These are phyloP conservation scores for Phaseolus coccineus DNA, from an alignment of 331 rosid genomes.

Conservation along the genomic window DNA sequence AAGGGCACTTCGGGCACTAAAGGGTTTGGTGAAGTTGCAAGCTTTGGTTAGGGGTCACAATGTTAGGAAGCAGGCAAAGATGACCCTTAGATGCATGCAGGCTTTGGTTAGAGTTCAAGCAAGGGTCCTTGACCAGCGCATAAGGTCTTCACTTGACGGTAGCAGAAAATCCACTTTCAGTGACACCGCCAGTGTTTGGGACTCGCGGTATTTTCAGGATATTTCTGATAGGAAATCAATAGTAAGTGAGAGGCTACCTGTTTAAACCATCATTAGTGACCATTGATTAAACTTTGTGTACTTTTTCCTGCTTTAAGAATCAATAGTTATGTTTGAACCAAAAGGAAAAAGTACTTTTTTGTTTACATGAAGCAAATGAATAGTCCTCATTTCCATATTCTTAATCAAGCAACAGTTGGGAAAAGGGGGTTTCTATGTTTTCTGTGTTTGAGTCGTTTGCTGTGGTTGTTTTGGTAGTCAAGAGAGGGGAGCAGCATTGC, in stretches of 20 bases:
- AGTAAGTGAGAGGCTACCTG: conserved; percentile 53
- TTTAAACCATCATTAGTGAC: conserved; percentile 14
- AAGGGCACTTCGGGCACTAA: conserved; percentile 92
- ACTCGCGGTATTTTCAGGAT: conserved; percentile 79
- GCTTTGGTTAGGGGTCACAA: conserved; percentile 97
- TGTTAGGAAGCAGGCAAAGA: conserved; percentile 95
- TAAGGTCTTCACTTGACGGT: conserved; percentile 79
- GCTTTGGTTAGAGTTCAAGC: conserved; percentile 93
- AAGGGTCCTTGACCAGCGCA: conserved; percentile 84
- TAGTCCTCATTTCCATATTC: conserved; percentile 4
- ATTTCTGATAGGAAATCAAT: conserved; percentile 81
- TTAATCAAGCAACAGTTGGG: conserved; percentile 27
- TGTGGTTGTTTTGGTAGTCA: conserved; percentile 53
- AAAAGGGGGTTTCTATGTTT: conserved; percentile 9
- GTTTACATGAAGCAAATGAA: conserved; percentile 19
- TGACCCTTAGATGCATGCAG: conserved; percentile 92
- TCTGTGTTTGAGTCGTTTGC: conserved; percentile 10
- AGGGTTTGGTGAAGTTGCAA: conserved; percentile 94
- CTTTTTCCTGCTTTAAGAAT: conserved; percentile 27
- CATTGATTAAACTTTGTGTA: conserved; percentile 18
- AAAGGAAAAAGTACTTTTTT: conserved; percentile 30
- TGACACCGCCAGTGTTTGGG: conserved; percentile 71
- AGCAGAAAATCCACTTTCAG: conserved; percentile 80
- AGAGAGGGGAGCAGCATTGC: conserved; percentile 88
- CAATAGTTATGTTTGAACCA: not conserved